Evolutionary conservation across 1,284 basidiomycete species (phyloP).

Genomic region (Bjerkandera adusta): DNA sequence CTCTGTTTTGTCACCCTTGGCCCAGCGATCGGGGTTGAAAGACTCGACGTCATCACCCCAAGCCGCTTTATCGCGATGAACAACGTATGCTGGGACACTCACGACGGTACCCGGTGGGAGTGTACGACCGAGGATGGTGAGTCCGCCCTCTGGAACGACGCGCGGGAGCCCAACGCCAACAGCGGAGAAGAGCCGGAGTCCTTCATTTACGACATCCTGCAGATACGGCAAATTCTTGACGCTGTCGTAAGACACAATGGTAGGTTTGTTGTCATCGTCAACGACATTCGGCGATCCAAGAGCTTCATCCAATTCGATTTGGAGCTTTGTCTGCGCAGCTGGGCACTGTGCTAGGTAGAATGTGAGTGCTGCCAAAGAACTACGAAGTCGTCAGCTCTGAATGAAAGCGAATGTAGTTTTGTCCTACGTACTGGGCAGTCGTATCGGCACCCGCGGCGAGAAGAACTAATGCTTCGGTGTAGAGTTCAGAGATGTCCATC

Average conservation of each 20-base stretch:
- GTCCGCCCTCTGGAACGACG: conserved; percentile 59
- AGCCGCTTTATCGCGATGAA: conserved; percentile 6
- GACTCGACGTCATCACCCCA: conserved; percentile 14
- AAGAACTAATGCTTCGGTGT: conserved; percentile 84
- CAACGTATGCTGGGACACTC: conserved; percentile 4
- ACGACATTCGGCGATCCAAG: conserved; percentile 45
- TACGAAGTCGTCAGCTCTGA: conserved; percentile 22
- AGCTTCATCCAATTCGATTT: conserved; percentile 78
- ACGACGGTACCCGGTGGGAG: conserved; percentile 5
- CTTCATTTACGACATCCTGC: conserved; percentile 12
- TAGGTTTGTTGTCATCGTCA: too few relatives aligned
- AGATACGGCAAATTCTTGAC: conserved; percentile 10
- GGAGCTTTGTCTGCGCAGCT: conserved; percentile 65
- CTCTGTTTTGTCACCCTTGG: background rate
- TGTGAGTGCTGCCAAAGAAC: conserved; percentile 83
- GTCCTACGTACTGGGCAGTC: conserved; percentile 69
- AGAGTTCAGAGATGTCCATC: conserved; percentile 79
- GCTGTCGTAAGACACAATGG: background rate
- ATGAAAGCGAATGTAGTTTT: too few relatives aligned
- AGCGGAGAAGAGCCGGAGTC: conserved; percentile 6
- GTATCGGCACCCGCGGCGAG: conserved; percentile 85
- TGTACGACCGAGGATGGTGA: conserved; percentile 2
- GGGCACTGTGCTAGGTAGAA: conserved; percentile 78
- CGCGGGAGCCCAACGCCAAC: conserved; percentile 48
- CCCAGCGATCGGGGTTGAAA: conserved; percentile 13